Percentiles rank a stretch among this genome's conserved stretches.
Evolutionary conservation across 2,329 filamentous ascomycete species (phyloP).

Genomic region (Hypoxylon rubiginosum): DNA sequence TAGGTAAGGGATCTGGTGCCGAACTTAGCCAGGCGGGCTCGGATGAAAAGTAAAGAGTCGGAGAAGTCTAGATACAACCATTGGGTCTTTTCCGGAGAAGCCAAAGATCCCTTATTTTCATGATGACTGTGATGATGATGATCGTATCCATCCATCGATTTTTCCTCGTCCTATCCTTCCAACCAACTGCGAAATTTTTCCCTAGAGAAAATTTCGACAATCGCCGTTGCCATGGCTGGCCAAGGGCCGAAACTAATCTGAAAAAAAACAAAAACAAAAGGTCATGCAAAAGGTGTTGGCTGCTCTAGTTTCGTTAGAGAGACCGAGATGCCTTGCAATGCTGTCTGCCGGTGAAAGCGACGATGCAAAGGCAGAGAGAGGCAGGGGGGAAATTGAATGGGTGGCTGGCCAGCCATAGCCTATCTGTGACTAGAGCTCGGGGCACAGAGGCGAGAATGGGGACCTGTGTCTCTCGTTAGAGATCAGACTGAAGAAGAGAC

Average conservation of each 20-base stretch:
- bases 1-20: not conserved
- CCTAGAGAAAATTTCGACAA: not conserved
- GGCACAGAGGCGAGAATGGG: no score
- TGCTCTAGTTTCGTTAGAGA: no score
- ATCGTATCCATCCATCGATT: not conserved
- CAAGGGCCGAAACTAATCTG: not conserved
- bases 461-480: not conserved
- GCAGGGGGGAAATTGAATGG: no score
- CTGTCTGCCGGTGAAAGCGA: not conserved
- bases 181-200: not conserved
- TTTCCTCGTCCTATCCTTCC: slow-evolving; percentile 1
- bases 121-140: no score
- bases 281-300: no score
- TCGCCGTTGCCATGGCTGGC: not conserved
- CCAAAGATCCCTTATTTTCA: slow-evolving; percentile 1
- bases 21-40: not conserved
- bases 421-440: no score
- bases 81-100: not conserved
- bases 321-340: not conserved
- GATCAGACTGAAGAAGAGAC: not conserved
- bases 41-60: no score
- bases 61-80: not conserved
- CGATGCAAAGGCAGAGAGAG: no score
- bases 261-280: not conserved
- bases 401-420: no score